Evolutionary conservation across 345 rosid genomes (phyloP), one percentile per base, ranked within the genome.

Genomic region (Pugionium dolabratum): DNA sequence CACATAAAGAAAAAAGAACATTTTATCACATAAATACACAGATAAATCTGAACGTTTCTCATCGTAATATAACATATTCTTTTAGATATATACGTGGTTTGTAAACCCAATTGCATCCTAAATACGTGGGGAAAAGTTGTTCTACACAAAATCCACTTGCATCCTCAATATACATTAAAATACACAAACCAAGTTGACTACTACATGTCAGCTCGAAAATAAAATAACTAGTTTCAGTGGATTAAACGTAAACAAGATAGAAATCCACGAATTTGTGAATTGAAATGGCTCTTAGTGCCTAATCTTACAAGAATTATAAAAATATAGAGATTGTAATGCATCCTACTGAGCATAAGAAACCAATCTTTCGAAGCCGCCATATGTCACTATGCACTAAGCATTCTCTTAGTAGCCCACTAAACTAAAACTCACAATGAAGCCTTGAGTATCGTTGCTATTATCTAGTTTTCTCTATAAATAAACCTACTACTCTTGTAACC

Each of bases 331-430:
- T 57, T 45, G 0, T 18, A 65, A 71, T 56, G 52, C 64, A 45
- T 57, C 50, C 40, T 41, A 32, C 48, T 64, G 7, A 55, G 64
- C 75, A 63, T 59, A 72, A 41, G 39, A 56, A 72, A 64, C 1
- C 47, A 64, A 58, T 57, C 65, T 42, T 59, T 35, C 33, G 4
- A 59, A 72, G 66, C 76, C 66, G 61, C 71, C 67, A 25, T 52
- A 66, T 66, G 61, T 72, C 66, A 72, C 55, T 49, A 51, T 34
- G 53, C 71, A 72, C 57, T 65, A 58, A 65, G 65, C 71, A 51
- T 72, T 58, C 49, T 30, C 54, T 50, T 44, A 59, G 31, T 44
- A 49, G 49, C 46, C 71, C 61, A 65, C 71, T 58, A 43, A 27
- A 9, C 1, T 28, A 5, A 56, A 57, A 2, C 58, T 41, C 41